phyloP scores from a whole-genome alignment of 2,329 filamentous ascomycete species.

The Colletotrichum lini region DNA sequence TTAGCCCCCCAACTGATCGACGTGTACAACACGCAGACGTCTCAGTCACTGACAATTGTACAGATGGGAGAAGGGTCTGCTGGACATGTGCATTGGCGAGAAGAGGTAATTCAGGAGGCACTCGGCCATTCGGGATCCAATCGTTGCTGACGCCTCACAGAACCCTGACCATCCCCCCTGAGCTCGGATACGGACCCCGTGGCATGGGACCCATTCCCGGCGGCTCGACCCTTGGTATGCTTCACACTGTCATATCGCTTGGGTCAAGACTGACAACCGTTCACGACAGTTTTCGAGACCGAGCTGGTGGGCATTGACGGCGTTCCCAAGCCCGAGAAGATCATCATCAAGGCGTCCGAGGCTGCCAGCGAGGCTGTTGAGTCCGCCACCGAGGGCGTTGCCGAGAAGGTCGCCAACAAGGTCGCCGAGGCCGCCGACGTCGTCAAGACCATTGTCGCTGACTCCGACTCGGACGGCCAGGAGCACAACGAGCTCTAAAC shows the following conservation, averaged over 20 bases:
- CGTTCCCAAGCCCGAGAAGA: conserved; percentile 68
- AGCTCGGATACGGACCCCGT: conserved; percentile 84
- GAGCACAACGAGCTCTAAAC: conserved; percentile 73
- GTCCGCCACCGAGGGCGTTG: conserved; percentile 56
- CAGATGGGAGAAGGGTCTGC: conserved; percentile 90
- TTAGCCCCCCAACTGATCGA: conserved; percentile 51
- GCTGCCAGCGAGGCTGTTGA: conserved; percentile 50
- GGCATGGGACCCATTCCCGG: conserved; percentile 86
- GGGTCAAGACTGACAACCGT: not conserved
- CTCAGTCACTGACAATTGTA: conserved; percentile 42
- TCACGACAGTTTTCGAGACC: conserved; percentile 83
- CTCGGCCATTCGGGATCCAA: conserved; percentile 12
- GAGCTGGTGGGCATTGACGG: conserved; percentile 89
- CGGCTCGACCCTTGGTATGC: conserved; percentile 79
- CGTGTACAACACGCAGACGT: not conserved
- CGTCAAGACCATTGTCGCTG: conserved; percentile 66
- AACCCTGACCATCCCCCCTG: conserved; percentile 90
- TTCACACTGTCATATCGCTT: not conserved
- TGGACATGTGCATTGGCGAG: conserved; percentile 97
- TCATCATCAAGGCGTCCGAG: conserved; percentile 57
- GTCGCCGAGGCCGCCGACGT: conserved; percentile 65
- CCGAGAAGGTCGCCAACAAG: conserved; percentile 62
- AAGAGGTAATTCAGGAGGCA: conserved; percentile 68
- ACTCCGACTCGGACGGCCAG: conserved; percentile 66
- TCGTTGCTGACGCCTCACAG: conserved; percentile 53